Percentiles rank a stretch among this genome's conserved stretches.
These are phyloP conservation scores for Suhomyces xylopsoci DNA, from an alignment of 805 yeast genomes.

Conservation along the genomic window DNA sequence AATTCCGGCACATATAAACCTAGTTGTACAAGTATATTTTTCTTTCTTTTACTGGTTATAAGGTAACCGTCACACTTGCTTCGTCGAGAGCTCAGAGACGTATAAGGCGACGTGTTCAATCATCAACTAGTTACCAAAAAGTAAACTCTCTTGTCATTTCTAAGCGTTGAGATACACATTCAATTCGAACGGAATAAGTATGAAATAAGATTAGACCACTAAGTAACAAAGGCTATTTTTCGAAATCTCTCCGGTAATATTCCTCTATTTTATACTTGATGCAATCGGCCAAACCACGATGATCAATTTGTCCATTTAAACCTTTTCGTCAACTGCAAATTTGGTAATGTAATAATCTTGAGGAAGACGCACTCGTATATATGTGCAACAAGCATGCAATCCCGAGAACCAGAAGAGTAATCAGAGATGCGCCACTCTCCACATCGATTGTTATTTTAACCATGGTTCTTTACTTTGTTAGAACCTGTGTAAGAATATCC, in stretches of 20 bases:
- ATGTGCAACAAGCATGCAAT: neutral
- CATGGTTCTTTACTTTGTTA: neutral
- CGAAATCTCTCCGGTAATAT: neutral
- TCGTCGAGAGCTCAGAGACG: neutral
- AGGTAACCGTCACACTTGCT: neutral
- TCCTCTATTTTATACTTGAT: neutral
- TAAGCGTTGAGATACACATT: neutral
- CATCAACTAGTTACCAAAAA: neutral
- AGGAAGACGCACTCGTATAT: neutral
- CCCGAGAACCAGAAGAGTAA: neutral
- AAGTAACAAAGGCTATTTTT: neutral
- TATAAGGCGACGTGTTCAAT: neutral
- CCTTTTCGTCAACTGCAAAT: neutral
- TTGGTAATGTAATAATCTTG: neutral
- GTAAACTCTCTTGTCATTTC: neutral
- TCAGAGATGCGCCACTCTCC: neutral
- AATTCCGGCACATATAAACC: neutral
- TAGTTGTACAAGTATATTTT: neutral
- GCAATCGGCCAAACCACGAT: neutral
- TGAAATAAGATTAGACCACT: neutral
- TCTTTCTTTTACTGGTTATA: neutral
- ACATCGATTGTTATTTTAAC: neutral
- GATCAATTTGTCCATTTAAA: neutral
- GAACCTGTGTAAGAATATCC: neutral
- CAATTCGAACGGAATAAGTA: neutral